These are phyloP conservation scores for Lactuca sativa DNA, from an alignment of 129 eudicot genomes.

Conservation along the genomic window DNA sequence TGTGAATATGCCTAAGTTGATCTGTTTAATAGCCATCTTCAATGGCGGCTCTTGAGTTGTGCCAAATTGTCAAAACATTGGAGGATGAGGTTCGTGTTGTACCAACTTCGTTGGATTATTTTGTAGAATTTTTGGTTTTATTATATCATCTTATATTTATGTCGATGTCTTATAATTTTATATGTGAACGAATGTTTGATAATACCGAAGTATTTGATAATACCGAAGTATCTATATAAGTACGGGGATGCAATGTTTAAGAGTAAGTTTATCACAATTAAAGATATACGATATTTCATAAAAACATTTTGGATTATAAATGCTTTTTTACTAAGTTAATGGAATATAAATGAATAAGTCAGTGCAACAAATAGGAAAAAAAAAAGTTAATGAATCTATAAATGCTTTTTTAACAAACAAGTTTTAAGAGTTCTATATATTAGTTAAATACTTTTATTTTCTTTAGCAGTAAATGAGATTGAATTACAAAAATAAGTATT, in stretches of 20 bases:
- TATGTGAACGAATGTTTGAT: neutral
- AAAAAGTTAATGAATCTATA: too few species aligned
- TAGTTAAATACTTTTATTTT: neutral
- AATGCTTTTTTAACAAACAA: too few species aligned
- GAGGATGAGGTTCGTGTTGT: neutral
- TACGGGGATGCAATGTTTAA: neutral
- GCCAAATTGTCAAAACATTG: conserved; percentile 2
- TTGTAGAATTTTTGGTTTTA: neutral
- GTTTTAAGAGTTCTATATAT: too few species aligned
- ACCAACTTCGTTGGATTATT: conserved; percentile 1
- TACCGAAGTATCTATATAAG: neutral
- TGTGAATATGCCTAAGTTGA: conserved; percentile 9
- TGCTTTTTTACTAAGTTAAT: neutral
- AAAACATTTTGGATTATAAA: neutral
- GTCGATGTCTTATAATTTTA: neutral
- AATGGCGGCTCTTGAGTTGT: conserved; percentile 14
- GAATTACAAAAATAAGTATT: too few species aligned
- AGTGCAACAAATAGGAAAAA: neutral
- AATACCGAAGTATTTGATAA: neutral
- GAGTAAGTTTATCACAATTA: neutral
- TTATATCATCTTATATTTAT: neutral
- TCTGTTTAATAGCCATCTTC: neutral
- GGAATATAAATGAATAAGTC: neutral
- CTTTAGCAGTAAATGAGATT: too few species aligned
- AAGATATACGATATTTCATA: too few species aligned